Evolutionary conservation across 768 basidiomycete species (phyloP).

Genomic region (Guyanaporus albipodus): DNA sequence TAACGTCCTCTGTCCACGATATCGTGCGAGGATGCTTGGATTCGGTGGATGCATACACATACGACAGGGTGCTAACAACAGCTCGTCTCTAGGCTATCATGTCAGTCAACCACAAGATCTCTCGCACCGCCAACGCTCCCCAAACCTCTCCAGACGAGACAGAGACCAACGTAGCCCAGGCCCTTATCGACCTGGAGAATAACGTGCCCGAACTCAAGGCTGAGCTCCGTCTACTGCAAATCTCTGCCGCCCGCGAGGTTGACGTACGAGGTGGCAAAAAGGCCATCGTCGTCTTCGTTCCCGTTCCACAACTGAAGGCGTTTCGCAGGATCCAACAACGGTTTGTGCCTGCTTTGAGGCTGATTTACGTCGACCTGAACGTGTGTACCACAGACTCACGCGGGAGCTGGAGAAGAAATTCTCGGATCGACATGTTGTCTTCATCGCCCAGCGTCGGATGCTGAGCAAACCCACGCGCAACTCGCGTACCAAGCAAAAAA

Average conservation of each 20-base stretch:
- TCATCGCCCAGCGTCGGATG: constrained; percentile 98
- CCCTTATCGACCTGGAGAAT: constrained; percentile 95
- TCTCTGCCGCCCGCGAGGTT: constrained; percentile 97
- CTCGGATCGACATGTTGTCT: constrained; percentile 98
- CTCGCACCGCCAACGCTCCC: constrained; percentile 95
- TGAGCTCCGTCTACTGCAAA: constrained; percentile 93
- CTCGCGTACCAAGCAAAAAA: constrained; percentile 91
- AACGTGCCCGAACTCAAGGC: constrained; percentile 97
- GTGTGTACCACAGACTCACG: constrained; percentile 66
- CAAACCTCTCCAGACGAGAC: constrained; percentile 84
- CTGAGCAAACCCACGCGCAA: constrained; percentile 94
- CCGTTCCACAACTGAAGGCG: constrained; percentile 94
- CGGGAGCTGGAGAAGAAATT: constrained; percentile 99
- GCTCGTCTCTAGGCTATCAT: constrained; percentile 38
- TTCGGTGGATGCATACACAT: constrained; percentile 53
- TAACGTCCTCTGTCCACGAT: constrained; percentile 15
- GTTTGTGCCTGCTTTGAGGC: constrained; percentile 36
- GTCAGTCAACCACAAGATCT: constrained; percentile 85
- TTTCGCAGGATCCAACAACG: constrained; percentile 98
- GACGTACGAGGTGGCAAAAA: constrained; percentile 99
- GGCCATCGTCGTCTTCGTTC: constrained; percentile 98
- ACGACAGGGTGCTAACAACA: constrained; percentile 43
- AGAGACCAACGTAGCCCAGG: constrained; percentile 90
- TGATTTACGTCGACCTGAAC: constrained; percentile 8
- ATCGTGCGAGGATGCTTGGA: constrained; percentile 27